Conservation (phyloP, 768 basidiomycete genomes). For the Termitomyces sp. region DNA sequence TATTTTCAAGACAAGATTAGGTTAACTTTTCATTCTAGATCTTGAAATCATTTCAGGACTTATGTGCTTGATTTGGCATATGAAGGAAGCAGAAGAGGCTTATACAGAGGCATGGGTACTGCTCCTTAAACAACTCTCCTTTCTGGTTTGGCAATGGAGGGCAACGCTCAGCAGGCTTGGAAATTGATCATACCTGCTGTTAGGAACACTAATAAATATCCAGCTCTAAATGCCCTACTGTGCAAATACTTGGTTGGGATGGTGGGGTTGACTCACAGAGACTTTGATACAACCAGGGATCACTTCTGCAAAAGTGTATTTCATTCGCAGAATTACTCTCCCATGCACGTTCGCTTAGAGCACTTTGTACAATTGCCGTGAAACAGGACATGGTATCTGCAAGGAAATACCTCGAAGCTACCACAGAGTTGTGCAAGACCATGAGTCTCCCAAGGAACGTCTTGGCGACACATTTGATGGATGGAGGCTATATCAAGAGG, state of each 20-base stretch:
- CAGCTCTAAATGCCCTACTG: too few relatives aligned
- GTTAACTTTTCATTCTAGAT: too few relatives aligned
- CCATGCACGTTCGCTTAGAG: background rate
- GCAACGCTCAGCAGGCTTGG: background rate
- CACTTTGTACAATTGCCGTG: background rate
- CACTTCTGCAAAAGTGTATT: background rate
- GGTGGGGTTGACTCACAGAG: background rate
- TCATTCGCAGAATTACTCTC: background rate
- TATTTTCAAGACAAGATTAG: too few relatives aligned
- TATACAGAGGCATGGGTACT: background rate
- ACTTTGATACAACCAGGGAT: background rate
- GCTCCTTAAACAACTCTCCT: background rate
- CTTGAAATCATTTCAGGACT: background rate
- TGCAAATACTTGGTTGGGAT: slow-evolving; percentile 1
- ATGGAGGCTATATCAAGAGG: slow-evolving; percentile 1
- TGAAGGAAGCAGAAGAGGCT: background rate
- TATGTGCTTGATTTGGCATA: background rate
- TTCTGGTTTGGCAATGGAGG: background rate
- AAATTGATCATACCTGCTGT: background rate
- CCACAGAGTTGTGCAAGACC: background rate
- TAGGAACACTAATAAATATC: too few relatives aligned
- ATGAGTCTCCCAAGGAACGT: background rate
- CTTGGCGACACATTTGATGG: slow-evolving; percentile 1
- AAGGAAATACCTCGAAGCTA: background rate
- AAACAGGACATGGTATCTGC: background rate